phyloP scores from a whole-genome alignment of 306 rosid species.

The Senna tora region DNA sequence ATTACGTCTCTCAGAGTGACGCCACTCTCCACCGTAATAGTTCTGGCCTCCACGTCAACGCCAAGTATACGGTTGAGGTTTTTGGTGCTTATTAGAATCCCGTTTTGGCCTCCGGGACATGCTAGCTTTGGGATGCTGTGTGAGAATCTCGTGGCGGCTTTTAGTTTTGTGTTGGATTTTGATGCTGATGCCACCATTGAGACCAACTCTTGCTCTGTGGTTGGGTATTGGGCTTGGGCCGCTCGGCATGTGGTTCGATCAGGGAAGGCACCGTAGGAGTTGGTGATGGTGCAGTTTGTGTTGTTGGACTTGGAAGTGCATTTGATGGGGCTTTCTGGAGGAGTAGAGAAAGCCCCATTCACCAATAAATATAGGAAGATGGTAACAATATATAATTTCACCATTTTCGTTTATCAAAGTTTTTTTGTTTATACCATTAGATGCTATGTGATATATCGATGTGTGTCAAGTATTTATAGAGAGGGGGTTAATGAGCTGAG shows the following conservation, averaged over 20 bases:
- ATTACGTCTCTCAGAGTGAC: constrained; percentile 56
- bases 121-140: constrained; percentile 70
- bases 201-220: constrained; percentile 54
- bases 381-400: too few species aligned
- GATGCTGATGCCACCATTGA: constrained; percentile 50
- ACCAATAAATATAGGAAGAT: background rate
- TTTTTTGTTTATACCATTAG: too few species aligned
- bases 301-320: constrained; percentile 48
- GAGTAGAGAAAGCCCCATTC: constrained; percentile 38
- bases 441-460: too few species aligned
- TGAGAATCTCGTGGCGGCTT: constrained; percentile 56
- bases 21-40: constrained; percentile 58
- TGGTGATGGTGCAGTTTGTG: constrained; percentile 62
- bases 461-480: too few species aligned
- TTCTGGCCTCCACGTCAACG: constrained; percentile 45
- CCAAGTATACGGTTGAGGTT: constrained; percentile 40
- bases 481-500: too few species aligned
- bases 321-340: constrained; percentile 69
- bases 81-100: constrained; percentile 65
- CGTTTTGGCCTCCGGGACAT: constrained; percentile 51
- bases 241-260: constrained; percentile 54
- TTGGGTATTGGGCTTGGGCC: constrained; percentile 46
- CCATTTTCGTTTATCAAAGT: too few species aligned
- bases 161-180: constrained; percentile 43
- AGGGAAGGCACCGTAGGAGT: constrained; percentile 60